Percentiles rank a stretch among this genome's conserved stretches.
These are phyloP conservation scores for Eucalyptus rudis DNA, from an alignment of 345 rosid genomes.

Conservation along the genomic window DNA sequence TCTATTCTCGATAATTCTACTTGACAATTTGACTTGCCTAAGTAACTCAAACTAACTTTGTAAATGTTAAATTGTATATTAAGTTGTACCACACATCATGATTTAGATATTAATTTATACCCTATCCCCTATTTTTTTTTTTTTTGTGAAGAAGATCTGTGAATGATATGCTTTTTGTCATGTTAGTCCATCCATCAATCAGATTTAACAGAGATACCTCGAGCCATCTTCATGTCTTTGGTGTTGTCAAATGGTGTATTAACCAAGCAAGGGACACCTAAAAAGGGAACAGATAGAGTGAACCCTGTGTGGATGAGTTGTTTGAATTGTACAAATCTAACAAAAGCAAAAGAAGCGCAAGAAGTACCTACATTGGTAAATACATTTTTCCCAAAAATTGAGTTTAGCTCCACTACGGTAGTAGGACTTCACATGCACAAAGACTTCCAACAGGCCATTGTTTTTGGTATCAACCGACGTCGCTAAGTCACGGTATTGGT, in stretches of 20 bases:
- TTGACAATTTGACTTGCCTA: background rate
- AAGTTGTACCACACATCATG: background rate
- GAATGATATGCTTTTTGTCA: background rate
- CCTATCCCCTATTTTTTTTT: background rate
- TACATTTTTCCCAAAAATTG: background rate
- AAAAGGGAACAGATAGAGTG: background rate
- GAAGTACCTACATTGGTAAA: background rate
- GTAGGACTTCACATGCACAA: background rate
- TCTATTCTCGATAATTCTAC: background rate
- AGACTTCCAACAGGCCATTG: background rate
- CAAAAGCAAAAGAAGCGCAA: background rate
- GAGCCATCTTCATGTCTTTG: background rate
- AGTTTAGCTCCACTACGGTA: background rate
- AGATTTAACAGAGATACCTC: background rate
- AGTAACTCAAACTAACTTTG: background rate
- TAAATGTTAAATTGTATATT: background rate
- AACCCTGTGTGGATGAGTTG: background rate
- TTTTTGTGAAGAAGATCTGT: background rate
- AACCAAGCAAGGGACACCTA: background rate
- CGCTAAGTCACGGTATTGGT: background rate
- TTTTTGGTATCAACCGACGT: background rate
- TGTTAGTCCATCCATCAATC: background rate
- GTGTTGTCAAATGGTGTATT: background rate
- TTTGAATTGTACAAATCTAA: background rate
- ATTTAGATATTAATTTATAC: background rate